Evolutionary conservation across 805 yeast species (phyloP), one percentile per base, ranked within the genome.

Genomic region (Yarrowia sp.): DNA sequence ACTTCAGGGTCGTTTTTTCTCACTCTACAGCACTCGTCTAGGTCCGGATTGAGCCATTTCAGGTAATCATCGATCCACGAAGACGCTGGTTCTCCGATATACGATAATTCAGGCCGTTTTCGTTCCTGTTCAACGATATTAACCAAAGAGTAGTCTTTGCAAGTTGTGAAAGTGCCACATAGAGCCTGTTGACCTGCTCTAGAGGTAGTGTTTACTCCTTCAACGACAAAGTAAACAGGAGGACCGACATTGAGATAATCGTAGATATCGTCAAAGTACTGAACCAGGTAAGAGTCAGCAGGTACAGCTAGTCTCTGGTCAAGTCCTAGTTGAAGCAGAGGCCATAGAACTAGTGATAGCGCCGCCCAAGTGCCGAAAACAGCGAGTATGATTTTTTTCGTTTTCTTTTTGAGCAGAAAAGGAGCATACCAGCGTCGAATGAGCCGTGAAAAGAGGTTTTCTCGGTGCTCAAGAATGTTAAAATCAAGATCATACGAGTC

Each of bases 21-120:
- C 47, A 87, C 75, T 31, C 93, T 78, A 72, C 99, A 93, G 75
- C 99, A 93, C 67, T 89, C 89, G 68, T 87, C 93, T 53, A 92
- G 79, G 45, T 84, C 83, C 0, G 99, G 99, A 71, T 92, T 92
- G 66, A 92, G 77, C 88, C 93, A 93, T 41, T 86, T 81, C 67
- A 93, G 79, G 71, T 85, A 93, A 73, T 95, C 98, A 75, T 93
- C 99, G 60, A 92, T 78, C 98, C 98, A 93, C 69, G 89, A 88
- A 0, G 97, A 87, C 1, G 90, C 83, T 0, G 98, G 97, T 51
- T 90, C 95, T 1, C 84, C 81, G 38, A 93, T 81, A 3, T 88
- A 86, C 1, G 93, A 87, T 10, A 78, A 70, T 1, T 83, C 77
- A 0, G 87, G 79, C 39, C 97, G 78, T 67, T 85, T 84, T 65